phyloP scores from a whole-genome alignment of 495 filamentous ascomycete species.

The Hypoxylon perforatum region DNA sequence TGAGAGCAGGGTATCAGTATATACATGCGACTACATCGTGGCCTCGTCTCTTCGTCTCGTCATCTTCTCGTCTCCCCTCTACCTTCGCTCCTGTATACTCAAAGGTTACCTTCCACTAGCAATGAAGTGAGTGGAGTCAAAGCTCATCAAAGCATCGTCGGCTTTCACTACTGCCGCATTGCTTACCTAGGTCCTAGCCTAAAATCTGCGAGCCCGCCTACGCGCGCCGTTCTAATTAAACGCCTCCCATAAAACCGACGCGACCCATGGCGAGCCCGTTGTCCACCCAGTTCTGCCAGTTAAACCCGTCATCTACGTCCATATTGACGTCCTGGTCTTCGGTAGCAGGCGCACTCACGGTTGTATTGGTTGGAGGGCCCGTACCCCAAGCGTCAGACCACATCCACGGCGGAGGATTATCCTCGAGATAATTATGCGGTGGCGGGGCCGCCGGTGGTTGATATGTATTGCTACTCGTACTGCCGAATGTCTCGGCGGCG shows the following conservation, averaged over 20 bases:
- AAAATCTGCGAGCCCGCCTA: not conserved
- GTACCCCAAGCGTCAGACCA: conserved; percentile 47
- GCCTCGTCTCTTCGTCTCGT: conserved; percentile 2
- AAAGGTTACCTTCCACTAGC: not conserved
- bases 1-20: conserved; percentile 36
- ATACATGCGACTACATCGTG: conserved; percentile 18
- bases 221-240: conserved; percentile 10
- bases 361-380: not conserved
- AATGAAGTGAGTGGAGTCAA: not conserved
- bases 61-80: not conserved
- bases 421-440: conserved; percentile 35
- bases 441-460: conserved; percentile 1
- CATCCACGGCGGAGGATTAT: conserved; percentile 58
- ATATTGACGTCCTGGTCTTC: conserved; percentile 53
- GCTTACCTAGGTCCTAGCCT: not conserved
- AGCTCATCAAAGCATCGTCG: not conserved
- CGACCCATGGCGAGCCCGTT: conserved; percentile 45
- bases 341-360: conserved; percentile 28
- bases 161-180: not conserved
- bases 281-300: conserved; percentile 62
- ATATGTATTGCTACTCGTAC: conserved; percentile 9
- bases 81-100: not conserved
- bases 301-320: conserved; percentile 56
- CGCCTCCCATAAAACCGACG: conserved; percentile 43
- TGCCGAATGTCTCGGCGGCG: conserved; percentile 25